phyloP scores from a whole-genome alignment of 805 yeast genomes.

The Saturnispora serradocipensis region DNA sequence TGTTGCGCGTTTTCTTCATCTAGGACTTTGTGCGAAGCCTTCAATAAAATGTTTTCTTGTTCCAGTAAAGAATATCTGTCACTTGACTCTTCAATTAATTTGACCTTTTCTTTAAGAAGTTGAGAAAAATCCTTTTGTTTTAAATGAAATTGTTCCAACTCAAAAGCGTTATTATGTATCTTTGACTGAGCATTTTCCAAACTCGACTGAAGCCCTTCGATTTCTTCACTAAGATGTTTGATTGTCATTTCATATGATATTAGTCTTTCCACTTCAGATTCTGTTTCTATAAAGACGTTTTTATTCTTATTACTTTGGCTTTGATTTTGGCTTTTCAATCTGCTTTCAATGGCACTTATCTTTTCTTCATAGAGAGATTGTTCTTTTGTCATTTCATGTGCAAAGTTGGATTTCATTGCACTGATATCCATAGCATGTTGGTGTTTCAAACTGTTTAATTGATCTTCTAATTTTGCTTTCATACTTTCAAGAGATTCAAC shows the following conservation, averaged over 20 bases:
- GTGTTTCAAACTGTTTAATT: neutral
- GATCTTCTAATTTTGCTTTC: conserved; percentile 7
- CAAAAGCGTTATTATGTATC: neutral
- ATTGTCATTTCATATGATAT: conserved; percentile 5
- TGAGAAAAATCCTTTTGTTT: neutral
- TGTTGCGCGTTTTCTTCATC: neutral
- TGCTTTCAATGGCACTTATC: neutral
- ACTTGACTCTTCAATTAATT: neutral
- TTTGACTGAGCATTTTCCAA: neutral
- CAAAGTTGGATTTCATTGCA: conserved; percentile 1
- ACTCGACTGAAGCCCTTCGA: conserved; percentile 1
- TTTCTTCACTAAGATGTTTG: conserved; percentile 5
- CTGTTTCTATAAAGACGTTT: neutral
- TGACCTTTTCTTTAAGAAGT: neutral
- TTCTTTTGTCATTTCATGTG: neutral
- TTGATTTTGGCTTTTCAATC: neutral
- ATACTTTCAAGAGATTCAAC: conserved; percentile 6
- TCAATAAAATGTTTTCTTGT: neutral
- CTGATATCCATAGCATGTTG: neutral
- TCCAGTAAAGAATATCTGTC: neutral
- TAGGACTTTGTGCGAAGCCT: neutral
- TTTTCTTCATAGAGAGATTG: neutral
- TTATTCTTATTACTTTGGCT: neutral
- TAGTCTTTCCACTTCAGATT: neutral
- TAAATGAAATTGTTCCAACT: neutral